Conservation (phyloP, 2,329 filamentous ascomycete genomes). For the Pseudogymnoascus sp. region DNA sequence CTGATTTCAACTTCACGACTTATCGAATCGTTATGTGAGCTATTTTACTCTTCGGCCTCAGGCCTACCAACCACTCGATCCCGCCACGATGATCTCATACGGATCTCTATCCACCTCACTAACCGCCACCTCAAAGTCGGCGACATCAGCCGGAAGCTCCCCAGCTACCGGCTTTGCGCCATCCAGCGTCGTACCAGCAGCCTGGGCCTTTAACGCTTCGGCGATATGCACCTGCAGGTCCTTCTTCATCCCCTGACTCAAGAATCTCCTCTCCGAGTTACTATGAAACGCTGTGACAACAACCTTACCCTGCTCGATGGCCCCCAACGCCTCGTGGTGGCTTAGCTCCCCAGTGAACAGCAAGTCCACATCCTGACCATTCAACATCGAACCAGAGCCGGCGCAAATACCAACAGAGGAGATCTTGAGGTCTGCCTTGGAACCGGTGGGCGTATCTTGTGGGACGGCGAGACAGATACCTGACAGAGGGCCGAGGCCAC, state of each 20-base stretch:
- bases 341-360: conserved; percentile 88
- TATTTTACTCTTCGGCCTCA: not conserved
- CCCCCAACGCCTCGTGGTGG: conserved; percentile 84
- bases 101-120: conserved; percentile 82
- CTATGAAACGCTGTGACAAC: conserved; percentile 86
- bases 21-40: not conserved
- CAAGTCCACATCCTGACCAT: conserved; percentile 63
- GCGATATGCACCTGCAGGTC: conserved; percentile 55
- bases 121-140: conserved; percentile 51
- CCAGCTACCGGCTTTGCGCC: conserved; percentile 23
- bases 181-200: conserved; percentile 24
- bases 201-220: conserved; percentile 45
- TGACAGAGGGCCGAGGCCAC: conserved; percentile 15
- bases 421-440: conserved; percentile 37
- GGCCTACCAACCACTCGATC: conserved; percentile 7
- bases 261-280: conserved; percentile 82
- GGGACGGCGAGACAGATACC: conserved; percentile 26
- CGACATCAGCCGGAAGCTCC: not conserved
- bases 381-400: conserved; percentile 71
- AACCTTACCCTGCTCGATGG: conserved; percentile 73
- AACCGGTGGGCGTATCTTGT: conserved; percentile 18
- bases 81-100: conserved; percentile 59
- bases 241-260: conserved; percentile 61
- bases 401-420: conserved; percentile 77
- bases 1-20: not conserved